phyloP scores from a whole-genome alignment of 257 asterid species.

The Fraxinus excelsior region DNA sequence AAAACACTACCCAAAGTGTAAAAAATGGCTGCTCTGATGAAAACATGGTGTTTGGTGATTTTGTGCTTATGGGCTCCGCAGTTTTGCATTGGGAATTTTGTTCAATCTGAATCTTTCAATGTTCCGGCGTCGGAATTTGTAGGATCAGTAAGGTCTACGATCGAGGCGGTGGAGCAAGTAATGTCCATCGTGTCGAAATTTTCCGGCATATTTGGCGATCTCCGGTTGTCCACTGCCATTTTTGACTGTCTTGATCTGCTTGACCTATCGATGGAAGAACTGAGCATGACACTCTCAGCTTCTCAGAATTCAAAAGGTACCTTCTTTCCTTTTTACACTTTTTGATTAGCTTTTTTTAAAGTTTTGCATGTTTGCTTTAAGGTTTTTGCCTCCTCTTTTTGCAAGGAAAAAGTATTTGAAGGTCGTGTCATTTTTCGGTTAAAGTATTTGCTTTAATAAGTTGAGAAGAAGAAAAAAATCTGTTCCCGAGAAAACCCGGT shows the following conservation, averaged over 20 bases:
- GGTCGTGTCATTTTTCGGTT: too few species aligned
- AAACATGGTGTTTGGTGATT: conserved; percentile 14
- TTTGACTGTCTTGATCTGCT: conserved; percentile 73
- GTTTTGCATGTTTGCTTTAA: neutral
- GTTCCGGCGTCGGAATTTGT: conserved; percentile 68
- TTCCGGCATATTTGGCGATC: conserved; percentile 44
- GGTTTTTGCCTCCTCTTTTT: neutral
- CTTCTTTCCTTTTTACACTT: too few species aligned
- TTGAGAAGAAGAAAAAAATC: too few species aligned
- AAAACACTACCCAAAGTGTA: neutral
- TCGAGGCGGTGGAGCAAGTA: conserved; percentile 47
- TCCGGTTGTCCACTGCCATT: conserved; percentile 64
- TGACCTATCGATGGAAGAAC: conserved; percentile 66
- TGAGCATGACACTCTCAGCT: conserved; percentile 54
- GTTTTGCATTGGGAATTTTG: conserved; percentile 21
- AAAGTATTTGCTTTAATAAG: too few species aligned
- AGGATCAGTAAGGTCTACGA: too few species aligned
- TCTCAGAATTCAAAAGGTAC: conserved; percentile 56
- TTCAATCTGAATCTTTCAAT: conserved; percentile 41
- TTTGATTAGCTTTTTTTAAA: neutral
- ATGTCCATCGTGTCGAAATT: conserved; percentile 47
- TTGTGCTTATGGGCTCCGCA: conserved; percentile 16
- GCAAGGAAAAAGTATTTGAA: neutral
- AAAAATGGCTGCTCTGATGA: conserved; percentile 16
- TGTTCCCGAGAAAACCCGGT: neutral